Evolutionary conservation across 345 rosid species (phyloP).

Genomic region (Eucalyptus rudis): DNA sequence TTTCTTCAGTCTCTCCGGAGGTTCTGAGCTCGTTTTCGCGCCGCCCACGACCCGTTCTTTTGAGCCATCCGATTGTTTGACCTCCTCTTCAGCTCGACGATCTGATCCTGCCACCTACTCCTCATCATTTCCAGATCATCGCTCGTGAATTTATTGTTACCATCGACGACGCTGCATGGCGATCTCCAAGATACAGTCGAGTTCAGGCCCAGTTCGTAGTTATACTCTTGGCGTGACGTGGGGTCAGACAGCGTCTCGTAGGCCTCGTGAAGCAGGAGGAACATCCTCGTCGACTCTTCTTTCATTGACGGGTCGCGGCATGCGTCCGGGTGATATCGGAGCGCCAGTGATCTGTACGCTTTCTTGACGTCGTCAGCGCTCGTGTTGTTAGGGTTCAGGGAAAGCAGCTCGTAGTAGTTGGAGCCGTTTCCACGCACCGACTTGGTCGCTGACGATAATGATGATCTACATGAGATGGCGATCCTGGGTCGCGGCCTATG

Average conservation of each 20-base stretch:
- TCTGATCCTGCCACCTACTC: neutral
- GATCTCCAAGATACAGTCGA: neutral
- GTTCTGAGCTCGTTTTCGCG: neutral
- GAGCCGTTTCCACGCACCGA: neutral
- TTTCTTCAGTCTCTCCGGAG: neutral
- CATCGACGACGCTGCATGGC: neutral
- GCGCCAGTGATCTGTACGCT: conserved; percentile 10
- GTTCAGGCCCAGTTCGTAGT: neutral
- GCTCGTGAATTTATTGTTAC: neutral
- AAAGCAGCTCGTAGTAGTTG: conserved; percentile 6
- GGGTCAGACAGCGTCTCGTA: conserved; percentile 18
- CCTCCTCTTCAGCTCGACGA: neutral
- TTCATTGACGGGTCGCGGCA: conserved; percentile 1
- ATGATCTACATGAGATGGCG: neutral
- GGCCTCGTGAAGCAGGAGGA: conserved; percentile 5
- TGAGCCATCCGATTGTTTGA: neutral
- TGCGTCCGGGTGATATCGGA: conserved; percentile 11
- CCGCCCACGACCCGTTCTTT: neutral
- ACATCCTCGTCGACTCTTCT: conserved; percentile 9
- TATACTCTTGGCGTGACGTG: neutral
- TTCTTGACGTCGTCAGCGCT: conserved; percentile 2
- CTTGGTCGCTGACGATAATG: neutral
- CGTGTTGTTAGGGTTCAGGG: neutral
- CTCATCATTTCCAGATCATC: neutral
- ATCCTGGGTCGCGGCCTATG: neutral